Conservation (phyloP, 371 early-diverging fungal genomes). For the Zancudomyces culisetae region DNA sequence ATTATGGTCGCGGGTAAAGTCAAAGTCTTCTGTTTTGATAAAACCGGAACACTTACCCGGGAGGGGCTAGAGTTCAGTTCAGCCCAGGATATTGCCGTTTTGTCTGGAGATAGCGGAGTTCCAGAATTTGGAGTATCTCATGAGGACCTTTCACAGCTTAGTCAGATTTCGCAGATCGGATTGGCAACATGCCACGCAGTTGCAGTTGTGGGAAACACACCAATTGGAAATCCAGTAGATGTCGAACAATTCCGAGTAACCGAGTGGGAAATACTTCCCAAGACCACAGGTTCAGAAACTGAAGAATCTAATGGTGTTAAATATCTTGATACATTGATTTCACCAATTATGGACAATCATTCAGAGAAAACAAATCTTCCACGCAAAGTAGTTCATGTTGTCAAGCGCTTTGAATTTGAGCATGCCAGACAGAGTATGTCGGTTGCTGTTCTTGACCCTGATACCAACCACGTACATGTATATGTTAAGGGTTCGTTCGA, state of each 20-base stretch:
- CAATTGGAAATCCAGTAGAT: slow-evolving; percentile 79
- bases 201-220: slow-evolving; percentile 33
- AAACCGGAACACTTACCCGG: slow-evolving; percentile 49
- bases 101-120: not conserved
- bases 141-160: slow-evolving; percentile 15
- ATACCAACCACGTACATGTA: slow-evolving; percentile 35
- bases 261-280: slow-evolving; percentile 12
- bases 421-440: slow-evolving; percentile 73
- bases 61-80: slow-evolving; percentile 41
- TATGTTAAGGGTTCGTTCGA: slow-evolving; percentile 64
- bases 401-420: slow-evolving; percentile 75
- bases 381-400: slow-evolving; percentile 26
- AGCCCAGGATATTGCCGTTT: slow-evolving; percentile 9
- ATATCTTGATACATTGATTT: slow-evolving; percentile 26
- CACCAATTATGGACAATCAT: slow-evolving; percentile 9
- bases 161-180: slow-evolving; percentile 33
- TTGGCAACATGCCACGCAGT: slow-evolving; percentile 65
- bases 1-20: slow-evolving; percentile 83
- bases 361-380: slow-evolving; percentile 5
- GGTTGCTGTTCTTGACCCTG: slow-evolving; percentile 44
- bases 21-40: slow-evolving; percentile 77
- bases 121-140: slow-evolving; percentile 12
- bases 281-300: slow-evolving; percentile 6
- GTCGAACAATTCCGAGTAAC: slow-evolving; percentile 65
- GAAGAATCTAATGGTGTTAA: slow-evolving; percentile 3